phyloP scores from a whole-genome alignment of 2,329 filamentous ascomycete species.

The Aspergillus oerlinghausenensis region DNA sequence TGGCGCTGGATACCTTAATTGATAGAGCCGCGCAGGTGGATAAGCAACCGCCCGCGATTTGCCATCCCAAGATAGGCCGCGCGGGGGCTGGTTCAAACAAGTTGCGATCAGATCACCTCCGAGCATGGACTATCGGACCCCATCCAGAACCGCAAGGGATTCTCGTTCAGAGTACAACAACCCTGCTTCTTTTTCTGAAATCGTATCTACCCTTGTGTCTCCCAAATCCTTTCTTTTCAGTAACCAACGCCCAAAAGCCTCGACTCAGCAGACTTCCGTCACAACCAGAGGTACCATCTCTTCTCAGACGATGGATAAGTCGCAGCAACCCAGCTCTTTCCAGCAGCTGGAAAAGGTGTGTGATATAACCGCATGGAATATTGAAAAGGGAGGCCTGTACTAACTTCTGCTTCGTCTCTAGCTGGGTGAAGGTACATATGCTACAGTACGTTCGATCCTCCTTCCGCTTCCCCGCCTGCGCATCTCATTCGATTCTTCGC shows the following conservation, averaged over 20 bases:
- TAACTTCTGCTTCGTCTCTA: constrained; percentile 29
- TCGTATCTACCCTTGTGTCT: constrained; percentile 32
- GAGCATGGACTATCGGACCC: constrained; percentile 15
- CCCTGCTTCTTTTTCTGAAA: constrained; percentile 22
- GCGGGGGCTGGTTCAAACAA: constrained; percentile 8
- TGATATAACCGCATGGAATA: background rate
- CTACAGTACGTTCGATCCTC: constrained; percentile 63
- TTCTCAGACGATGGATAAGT: constrained; percentile 69
- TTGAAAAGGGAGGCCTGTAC: constrained; percentile 3
- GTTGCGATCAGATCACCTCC: background rate
- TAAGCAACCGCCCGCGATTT: constrained; percentile 3
- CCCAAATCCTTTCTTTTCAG: constrained; percentile 34
- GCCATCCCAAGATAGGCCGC: constrained; percentile 4
- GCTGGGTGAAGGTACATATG: constrained; percentile 97
- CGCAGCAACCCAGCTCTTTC: constrained; percentile 91
- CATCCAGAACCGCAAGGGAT: constrained; percentile 12
- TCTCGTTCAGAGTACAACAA: constrained; percentile 17
- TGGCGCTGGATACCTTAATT: background rate
- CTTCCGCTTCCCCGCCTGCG: constrained; percentile 1
- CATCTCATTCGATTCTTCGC: background rate
- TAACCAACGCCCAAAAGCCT: constrained; percentile 16
- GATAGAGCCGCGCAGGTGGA: background rate
- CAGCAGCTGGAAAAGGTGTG: constrained; percentile 87
- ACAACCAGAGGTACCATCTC: constrained; percentile 6
- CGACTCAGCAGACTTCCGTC: constrained; percentile 12